A percentile compares a stretch with the other conserved stretches of the same genome.
These are phyloP conservation scores for Spathaspora girioi DNA, from an alignment of 805 yeast species.

Conservation along the genomic window DNA sequence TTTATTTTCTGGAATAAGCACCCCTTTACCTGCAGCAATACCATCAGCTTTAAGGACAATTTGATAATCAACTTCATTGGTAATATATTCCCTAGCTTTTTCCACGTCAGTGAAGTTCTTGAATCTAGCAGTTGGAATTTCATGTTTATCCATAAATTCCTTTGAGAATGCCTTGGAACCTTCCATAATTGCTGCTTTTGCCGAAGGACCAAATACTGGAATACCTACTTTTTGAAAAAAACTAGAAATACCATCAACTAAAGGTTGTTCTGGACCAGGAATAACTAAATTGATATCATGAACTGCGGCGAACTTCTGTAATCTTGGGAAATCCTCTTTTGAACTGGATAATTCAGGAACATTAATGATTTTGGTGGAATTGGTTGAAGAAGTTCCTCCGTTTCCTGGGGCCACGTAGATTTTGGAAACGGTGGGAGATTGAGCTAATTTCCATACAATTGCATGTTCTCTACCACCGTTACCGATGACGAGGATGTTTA, in stretches of 20 bases:
- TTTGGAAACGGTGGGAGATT: slow-evolving; percentile 65
- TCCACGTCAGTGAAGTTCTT: slow-evolving; percentile 76
- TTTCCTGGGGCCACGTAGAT: slow-evolving; percentile 96
- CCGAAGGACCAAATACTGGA: slow-evolving; percentile 96
- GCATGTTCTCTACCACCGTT: slow-evolving; percentile 99
- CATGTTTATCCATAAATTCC: slow-evolving; percentile 86
- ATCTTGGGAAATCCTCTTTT: slow-evolving; percentile 61
- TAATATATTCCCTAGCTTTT: slow-evolving; percentile 68
- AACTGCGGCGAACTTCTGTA: slow-evolving; percentile 71
- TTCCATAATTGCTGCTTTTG: slow-evolving; percentile 88
- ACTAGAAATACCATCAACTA: slow-evolving; percentile 86
- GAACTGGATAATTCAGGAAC: slow-evolving; percentile 61
- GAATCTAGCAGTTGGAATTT: slow-evolving; percentile 92
- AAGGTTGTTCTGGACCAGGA: slow-evolving; percentile 99
- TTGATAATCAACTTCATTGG: slow-evolving; percentile 55
- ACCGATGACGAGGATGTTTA: slow-evolving; percentile 81
- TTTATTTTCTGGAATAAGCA: slow-evolving; percentile 78
- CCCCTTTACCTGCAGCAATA: slow-evolving; percentile 98
- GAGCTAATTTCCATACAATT: slow-evolving; percentile 83
- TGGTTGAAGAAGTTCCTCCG: slow-evolving; percentile 75
- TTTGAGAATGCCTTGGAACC: slow-evolving; percentile 95
- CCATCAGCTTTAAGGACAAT: slow-evolving; percentile 97
- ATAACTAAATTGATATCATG: slow-evolving; percentile 70
- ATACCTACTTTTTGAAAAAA: slow-evolving; percentile 78
- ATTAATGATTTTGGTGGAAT: slow-evolving; percentile 56